A percentile compares a stretch with the other conserved stretches of the same genome.
Evolutionary conservation across 352 stramenopile genomes (phyloP).

Genomic region (Phytophthora europaea): DNA sequence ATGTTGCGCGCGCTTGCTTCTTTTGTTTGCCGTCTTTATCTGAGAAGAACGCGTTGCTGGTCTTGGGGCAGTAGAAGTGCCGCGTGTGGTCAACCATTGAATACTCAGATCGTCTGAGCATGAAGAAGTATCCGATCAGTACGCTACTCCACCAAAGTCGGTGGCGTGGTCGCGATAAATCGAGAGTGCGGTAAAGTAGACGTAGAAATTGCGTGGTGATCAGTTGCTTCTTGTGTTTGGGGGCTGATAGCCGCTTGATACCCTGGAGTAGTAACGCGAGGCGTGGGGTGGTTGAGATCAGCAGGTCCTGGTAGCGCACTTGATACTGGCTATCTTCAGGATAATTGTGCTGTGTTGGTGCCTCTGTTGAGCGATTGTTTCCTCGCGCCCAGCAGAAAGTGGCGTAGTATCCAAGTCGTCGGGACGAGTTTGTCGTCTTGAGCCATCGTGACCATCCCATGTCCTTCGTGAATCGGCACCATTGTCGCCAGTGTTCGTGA

Average conservation of each 20-base stretch:
- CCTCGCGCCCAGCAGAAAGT: slow-evolving; percentile 8
- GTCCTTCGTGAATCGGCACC: slow-evolving; percentile 14
- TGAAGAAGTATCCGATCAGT: slow-evolving; percentile 15
- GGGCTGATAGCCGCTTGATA: slow-evolving; percentile 12
- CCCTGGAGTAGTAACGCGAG: slow-evolving; percentile 1
- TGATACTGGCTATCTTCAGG: slow-evolving; percentile 2
- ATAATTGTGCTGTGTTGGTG: slow-evolving; percentile 12
- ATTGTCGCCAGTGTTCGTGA: slow-evolving; percentile 24
- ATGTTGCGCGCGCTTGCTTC: not conserved
- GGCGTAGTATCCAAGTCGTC: slow-evolving; percentile 4
- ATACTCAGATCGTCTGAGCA: slow-evolving; percentile 20
- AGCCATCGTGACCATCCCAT: slow-evolving; percentile 31
- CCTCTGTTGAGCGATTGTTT: not conserved
- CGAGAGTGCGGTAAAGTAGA: slow-evolving; percentile 16
- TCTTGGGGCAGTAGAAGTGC: slow-evolving; percentile 21
- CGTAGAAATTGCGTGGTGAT: slow-evolving; percentile 4
- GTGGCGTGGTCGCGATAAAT: slow-evolving; percentile 9
- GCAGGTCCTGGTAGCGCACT: slow-evolving; percentile 1
- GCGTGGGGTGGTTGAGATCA: not conserved
- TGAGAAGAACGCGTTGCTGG: slow-evolving; percentile 20
- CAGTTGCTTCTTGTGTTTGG: slow-evolving; percentile 8
- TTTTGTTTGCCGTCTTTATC: slow-evolving; percentile 19
- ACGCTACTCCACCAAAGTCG: slow-evolving; percentile 17
- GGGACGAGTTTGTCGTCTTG: slow-evolving; percentile 2
- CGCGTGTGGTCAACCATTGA: not conserved